Evolutionary conservation across 208 protist genomes (phyloP).

Genomic region (Crithidia sp.): DNA sequence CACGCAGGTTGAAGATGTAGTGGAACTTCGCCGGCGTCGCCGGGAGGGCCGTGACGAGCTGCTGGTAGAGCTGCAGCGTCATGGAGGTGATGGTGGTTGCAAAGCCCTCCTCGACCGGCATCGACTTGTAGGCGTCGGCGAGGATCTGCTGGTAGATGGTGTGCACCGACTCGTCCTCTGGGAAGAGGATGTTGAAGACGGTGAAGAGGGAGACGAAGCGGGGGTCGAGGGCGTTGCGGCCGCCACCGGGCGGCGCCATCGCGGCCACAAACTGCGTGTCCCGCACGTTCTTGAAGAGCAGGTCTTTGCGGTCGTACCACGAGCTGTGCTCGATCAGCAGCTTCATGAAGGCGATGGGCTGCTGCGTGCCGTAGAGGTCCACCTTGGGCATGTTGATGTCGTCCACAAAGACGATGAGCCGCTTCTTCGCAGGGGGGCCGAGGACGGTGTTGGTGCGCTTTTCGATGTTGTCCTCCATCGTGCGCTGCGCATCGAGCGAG

Average conservation of each 20-base stretch:
- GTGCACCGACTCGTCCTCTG: constrained; percentile 94
- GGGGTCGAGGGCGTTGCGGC: constrained; percentile 96
- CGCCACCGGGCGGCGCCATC: constrained; percentile 97
- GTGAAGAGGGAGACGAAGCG: constrained; percentile 98
- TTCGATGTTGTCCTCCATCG: constrained; percentile 98
- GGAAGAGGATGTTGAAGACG: constrained; percentile 98
- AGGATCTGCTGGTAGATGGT: constrained; percentile 98
- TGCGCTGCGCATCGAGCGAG: constrained; percentile 95
- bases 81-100: constrained; percentile 85
- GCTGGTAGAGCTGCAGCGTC: constrained; percentile 95
- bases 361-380: constrained; percentile 98
- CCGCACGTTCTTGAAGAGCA: constrained; percentile 95
- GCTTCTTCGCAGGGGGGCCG: constrained; percentile 96
- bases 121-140: constrained; percentile 78
- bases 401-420: constrained; percentile 97
- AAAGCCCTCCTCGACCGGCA: constrained; percentile 54
- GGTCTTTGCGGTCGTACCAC: constrained; percentile 97
- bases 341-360: constrained; percentile 99
- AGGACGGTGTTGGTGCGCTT: constrained; percentile 96
- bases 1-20: constrained; percentile 99
- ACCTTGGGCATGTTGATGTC: constrained; percentile 99
- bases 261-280: constrained; percentile 97
- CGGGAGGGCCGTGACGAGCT: constrained; percentile 91
- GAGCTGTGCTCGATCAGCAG: constrained; percentile 96
- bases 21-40: constrained; percentile 99